Evolutionary conservation across 768 basidiomycete species (phyloP), one percentile per base, ranked within the genome.

Genomic region (Kwoniella pini): DNA sequence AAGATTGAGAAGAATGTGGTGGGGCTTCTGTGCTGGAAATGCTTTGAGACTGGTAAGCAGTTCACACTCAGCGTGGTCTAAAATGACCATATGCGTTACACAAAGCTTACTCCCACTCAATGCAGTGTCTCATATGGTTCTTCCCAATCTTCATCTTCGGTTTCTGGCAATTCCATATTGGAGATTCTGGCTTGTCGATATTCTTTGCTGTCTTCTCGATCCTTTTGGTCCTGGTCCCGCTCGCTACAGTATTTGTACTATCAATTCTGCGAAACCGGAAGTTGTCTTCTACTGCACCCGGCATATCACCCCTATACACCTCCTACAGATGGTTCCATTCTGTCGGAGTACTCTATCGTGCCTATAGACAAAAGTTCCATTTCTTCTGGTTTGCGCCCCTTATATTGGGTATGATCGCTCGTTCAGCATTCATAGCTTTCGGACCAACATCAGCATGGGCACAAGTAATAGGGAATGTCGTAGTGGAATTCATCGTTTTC

Each of bases 101-200:
- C 6, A 17, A 31, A 6, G n/a, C 31, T 36, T 22, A 59, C 28
- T 51, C 5, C 13, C n/a, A 4, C 26, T 24, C 22, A 26, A 2
- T n/a, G 13, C 62, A 88, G 87, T 84, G 82, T 15, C 77, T 92
- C n/a, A 77, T 90, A 44, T 79, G 82, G 24, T 81, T 86, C 65
- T 80, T 85, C 50, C 94, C 94, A 9, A 80, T 91, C 60, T 78
- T 86, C 63, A 84, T 88, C 63, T 90, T 96, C 67, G 81, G 85
- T 7, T 84, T 96, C 71, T 92, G 88, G 77, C 93, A 97, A 77
- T 97, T 93, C 90, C 90, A 89, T 0, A 81, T 93, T 36, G 75
- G 77, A 21, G 92, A 97, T 78, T 93, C 92, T 0, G 91, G 90
- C 87, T 82, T 95, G 2, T 84, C 91, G 0, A 83, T 86, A 67